Conservation (phyloP, 2,329 filamentous ascomycete species). For the Alternaria sp. region DNA sequence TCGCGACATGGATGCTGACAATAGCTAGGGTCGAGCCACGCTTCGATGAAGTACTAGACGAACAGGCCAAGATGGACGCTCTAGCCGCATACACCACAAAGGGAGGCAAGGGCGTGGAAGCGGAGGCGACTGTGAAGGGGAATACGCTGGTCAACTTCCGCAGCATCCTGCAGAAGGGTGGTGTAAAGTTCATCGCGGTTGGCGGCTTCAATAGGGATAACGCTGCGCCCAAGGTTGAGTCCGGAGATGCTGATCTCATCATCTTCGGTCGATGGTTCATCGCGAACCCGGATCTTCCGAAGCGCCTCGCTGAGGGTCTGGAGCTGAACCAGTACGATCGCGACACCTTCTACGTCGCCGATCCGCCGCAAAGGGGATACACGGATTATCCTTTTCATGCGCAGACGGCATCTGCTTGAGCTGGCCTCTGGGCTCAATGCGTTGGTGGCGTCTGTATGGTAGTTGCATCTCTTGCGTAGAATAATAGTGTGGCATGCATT, state of each 20-base stretch:
- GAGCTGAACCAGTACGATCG: constrained; percentile 54
- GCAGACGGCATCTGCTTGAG: constrained; percentile 30
- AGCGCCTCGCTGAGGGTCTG: constrained; percentile 53
- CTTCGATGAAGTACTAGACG: constrained; percentile 50
- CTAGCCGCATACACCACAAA: constrained; percentile 49
- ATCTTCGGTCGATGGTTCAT: constrained; percentile 59
- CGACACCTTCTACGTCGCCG: constrained; percentile 56
- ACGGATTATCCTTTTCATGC: constrained; percentile 53
- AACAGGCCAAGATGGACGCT: constrained; percentile 51
- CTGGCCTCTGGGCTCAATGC: constrained; percentile 15
- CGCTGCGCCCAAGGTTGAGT: constrained; percentile 60
- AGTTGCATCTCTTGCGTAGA: neutral
- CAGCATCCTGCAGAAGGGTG: constrained; percentile 57
- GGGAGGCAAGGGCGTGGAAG: constrained; percentile 39
- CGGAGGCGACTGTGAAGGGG: constrained; percentile 42
- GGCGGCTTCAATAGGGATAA: constrained; percentile 64
- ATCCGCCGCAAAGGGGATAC: constrained; percentile 52
- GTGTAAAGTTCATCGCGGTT: constrained; percentile 64
- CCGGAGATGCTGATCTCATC: constrained; percentile 50
- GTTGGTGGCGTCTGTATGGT: constrained; percentile 18
- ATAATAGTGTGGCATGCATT: neutral
- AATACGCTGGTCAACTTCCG: constrained; percentile 52
- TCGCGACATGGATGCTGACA: constrained; percentile 15
- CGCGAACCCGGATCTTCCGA: constrained; percentile 58
- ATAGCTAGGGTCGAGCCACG: constrained; percentile 46